Base-by-base conservation (phyloP, 2,329 filamentous ascomycete species). In the Fusarium robinianum region DNA sequence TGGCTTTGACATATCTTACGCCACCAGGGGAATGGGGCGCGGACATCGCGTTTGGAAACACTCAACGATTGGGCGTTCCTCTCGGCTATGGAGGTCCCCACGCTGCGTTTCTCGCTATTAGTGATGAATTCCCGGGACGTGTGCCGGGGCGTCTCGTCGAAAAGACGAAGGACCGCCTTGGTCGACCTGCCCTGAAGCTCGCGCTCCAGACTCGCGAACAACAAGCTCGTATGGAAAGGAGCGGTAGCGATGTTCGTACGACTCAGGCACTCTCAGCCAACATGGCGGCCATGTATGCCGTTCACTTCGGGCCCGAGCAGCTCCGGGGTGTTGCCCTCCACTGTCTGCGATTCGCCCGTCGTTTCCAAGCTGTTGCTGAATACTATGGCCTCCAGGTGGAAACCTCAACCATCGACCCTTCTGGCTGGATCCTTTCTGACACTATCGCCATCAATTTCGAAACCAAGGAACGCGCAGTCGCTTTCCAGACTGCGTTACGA, bases 201-300 rank as follows among this genome's bases (percentile, higher is more conserved):
- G 88, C 91, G 14, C 74, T 96, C 34, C 91, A 97, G 72, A 97
- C 92, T 6, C 80, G 92, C 61, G 92, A 97, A 72, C 92, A 97
- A 74, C 92, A 97, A 67, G 96, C 96, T 66, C 82, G 92, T 53
- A 83, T 92, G 62, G 92, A 97, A 68, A 96, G 96, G 78, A 92
- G 92, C 2, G 96, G 92, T 3, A 96, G 90, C 75, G 96, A 97
- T 66, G 91, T 97, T 45, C 96, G 92, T 74, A 97, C 92, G 1
- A 91, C 92, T 1, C 92, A 97, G 71, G 92, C 92, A 6, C 74
- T 97, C 19, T 77, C 96, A 32, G 92, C 92, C 27, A 97, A 97
- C 68, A 96, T 96, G 89, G 91, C 83, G 59, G 89, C 92, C 37
- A 85, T 96, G 72, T 97, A 96, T 66, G 91, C 90, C 38, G 78